phyloP scores from a whole-genome alignment of 768 basidiomycete species.

The Mycena vulgaris region DNA sequence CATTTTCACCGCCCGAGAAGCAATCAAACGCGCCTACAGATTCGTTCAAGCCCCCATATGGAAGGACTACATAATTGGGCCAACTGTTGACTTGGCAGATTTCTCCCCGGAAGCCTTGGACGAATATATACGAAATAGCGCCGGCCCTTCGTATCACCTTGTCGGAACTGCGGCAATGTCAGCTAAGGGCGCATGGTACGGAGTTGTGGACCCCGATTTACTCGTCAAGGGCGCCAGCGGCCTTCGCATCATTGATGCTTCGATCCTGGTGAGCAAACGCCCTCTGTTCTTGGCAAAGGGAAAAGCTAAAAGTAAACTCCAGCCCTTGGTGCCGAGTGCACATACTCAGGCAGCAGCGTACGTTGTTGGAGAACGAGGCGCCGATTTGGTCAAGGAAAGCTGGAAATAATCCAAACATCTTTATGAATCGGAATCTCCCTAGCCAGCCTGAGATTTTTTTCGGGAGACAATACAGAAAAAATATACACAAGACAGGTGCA shows the following conservation, averaged over 20 bases:
- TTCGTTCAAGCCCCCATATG: conserved; percentile 47
- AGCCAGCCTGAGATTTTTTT: too few relatives aligned
- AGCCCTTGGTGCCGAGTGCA: conserved; percentile 42
- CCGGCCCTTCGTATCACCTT: neutral
- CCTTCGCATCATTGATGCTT: conserved; percentile 4
- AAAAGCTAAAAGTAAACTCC: neutral
- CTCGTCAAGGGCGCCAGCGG: neutral
- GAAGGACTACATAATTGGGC: conserved; percentile 16
- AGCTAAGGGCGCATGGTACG: neutral
- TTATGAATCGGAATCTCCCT: too few relatives aligned
- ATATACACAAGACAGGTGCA: too few relatives aligned
- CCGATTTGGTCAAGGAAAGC: conserved; percentile 43
- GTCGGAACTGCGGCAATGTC: neutral
- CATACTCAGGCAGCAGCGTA: conserved; percentile 44
- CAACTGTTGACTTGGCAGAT: neutral
- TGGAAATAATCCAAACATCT: conserved; percentile 11
- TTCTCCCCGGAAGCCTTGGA: neutral
- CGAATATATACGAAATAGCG: neutral
- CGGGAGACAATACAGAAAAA: too few relatives aligned
- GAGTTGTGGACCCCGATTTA: conserved; percentile 5
- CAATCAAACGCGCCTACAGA: conserved; percentile 40
- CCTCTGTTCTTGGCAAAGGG: neutral
- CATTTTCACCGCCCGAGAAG: conserved; percentile 42
- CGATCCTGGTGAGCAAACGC: neutral
- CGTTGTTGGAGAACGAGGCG: conserved; percentile 44